Percentiles rank a stretch among this genome's conserved stretches.
Evolutionary conservation across 805 yeast species (phyloP).

Genomic region (Starmerella potacharoeniae): DNA sequence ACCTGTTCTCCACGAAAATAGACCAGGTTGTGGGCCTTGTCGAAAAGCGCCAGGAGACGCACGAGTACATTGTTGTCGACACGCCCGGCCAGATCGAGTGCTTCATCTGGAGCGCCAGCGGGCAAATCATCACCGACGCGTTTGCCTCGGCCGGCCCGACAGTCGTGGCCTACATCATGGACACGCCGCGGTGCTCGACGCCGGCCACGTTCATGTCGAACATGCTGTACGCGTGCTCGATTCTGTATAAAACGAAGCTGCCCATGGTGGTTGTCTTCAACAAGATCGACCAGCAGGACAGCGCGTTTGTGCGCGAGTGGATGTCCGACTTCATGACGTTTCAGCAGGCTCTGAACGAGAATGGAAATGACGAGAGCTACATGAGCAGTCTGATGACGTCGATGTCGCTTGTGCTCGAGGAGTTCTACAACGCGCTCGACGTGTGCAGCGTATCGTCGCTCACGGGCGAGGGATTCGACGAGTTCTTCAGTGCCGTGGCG

Average conservation of each 20-base stretch:
- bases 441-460: conserved; percentile 86
- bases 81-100: conserved; percentile 99
- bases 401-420: conserved; percentile 92
- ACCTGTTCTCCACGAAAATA: conserved; percentile 84
- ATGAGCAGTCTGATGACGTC: conserved; percentile 91
- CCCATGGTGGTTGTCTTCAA: conserved; percentile 97
- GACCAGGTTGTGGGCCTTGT: conserved; percentile 85
- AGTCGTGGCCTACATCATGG: conserved; percentile 87
- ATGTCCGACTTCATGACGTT: conserved; percentile 92
- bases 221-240: conserved; percentile 97
- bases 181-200: conserved; percentile 86
- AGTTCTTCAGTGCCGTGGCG: conserved; percentile 74
- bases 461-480: conserved; percentile 92
- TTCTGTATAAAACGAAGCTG: conserved; percentile 83
- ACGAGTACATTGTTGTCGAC: conserved; percentile 71
- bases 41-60: conserved; percentile 53
- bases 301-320: conserved; percentile 89
- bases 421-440: conserved; percentile 84
- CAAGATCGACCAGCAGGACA: conserved; percentile 79
- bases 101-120: conserved; percentile 97
- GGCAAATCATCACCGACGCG: conserved; percentile 90
- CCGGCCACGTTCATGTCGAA: conserved; percentile 97
- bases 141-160: conserved; percentile 95
- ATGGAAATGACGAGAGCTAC: conserved; percentile 64
- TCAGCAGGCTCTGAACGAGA: conserved; percentile 44